A percentile compares a stretch with the other conserved stretches of the same genome.
These are phyloP conservation scores for Sclerotinia borealis DNA, from an alignment of 2,329 filamentous ascomycete genomes.

Conservation along the genomic window DNA sequence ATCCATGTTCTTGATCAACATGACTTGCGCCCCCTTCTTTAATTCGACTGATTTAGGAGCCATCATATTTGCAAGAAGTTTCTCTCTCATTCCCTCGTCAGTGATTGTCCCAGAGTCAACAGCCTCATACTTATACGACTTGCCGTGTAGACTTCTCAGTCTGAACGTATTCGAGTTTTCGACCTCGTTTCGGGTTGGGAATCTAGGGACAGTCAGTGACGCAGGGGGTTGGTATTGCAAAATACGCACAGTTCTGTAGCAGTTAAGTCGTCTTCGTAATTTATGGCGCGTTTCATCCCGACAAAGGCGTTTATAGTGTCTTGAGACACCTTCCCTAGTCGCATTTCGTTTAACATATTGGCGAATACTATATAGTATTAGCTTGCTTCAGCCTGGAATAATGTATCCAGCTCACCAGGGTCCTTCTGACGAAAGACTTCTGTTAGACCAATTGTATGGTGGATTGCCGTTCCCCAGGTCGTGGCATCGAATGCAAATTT, in stretches of 20 bases:
- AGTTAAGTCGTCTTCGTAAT: slow-evolving; percentile 67
- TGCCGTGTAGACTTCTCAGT: slow-evolving; percentile 65
- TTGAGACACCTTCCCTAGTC: slow-evolving; percentile 74
- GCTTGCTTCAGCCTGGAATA: background rate
- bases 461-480: slow-evolving; percentile 87
- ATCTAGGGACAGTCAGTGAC: slow-evolving; percentile 42
- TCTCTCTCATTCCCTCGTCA: slow-evolving; percentile 66
- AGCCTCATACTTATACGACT: slow-evolving; percentile 63
- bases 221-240: background rate
- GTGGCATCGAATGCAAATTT: slow-evolving; percentile 92
- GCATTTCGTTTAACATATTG: slow-evolving; percentile 95
- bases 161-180: slow-evolving; percentile 76
- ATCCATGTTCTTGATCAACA: slow-evolving; percentile 99
- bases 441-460: slow-evolving; percentile 91
- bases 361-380: slow-evolving; percentile 62
- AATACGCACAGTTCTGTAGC: slow-evolving; percentile 71
- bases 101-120: slow-evolving; percentile 62
- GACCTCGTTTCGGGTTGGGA: slow-evolving; percentile 85
- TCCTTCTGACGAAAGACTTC: slow-evolving; percentile 97
- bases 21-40: slow-evolving; percentile 91
- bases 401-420: slow-evolving; percentile 42
- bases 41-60: slow-evolving; percentile 73
- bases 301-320: slow-evolving; percentile 72
- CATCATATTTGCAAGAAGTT: slow-evolving; percentile 84
- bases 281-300: slow-evolving; percentile 62